These are phyloP conservation scores for Alternaria panax DNA, from an alignment of 2,329 filamentous ascomycete genomes.

Conservation along the genomic window DNA sequence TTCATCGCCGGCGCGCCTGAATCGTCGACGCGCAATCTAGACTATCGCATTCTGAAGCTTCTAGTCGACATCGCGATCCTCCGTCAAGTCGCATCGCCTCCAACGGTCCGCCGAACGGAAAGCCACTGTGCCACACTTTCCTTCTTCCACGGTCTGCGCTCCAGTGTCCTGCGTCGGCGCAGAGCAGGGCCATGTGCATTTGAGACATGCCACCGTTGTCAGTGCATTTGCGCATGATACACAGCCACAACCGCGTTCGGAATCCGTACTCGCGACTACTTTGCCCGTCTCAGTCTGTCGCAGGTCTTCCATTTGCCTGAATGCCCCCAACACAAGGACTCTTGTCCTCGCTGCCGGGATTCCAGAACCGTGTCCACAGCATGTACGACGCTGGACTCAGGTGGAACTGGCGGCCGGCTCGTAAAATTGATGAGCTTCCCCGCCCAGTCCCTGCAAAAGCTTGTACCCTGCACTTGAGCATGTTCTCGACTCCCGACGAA, in stretches of 20 bases:
- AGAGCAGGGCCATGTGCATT: constrained; percentile 11
- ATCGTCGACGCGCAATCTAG: constrained; percentile 11
- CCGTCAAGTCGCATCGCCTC: neutral
- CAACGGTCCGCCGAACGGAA: constrained; percentile 11
- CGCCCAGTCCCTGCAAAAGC: constrained; percentile 10
- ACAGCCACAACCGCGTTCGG: constrained; percentile 17
- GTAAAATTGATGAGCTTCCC: constrained; percentile 14
- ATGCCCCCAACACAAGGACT: neutral
- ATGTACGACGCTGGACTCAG: constrained; percentile 1
- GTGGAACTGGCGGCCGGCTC: neutral
- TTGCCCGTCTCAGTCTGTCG: constrained; percentile 6
- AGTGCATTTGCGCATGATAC: constrained; percentile 17
- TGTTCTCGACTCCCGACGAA: constrained; percentile 18
- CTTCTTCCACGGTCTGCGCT: neutral
- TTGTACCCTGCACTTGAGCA: neutral
- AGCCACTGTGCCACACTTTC: constrained; percentile 6
- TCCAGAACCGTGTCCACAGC: neutral
- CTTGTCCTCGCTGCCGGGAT: constrained; percentile 9
- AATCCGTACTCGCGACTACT: neutral
- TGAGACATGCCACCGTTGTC: constrained; percentile 13
- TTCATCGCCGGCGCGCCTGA: constrained; percentile 14
- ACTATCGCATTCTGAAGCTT: constrained; percentile 1
- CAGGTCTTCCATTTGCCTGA: neutral
- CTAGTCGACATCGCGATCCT: constrained; percentile 3
- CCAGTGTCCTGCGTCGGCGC: neutral